phyloP scores from a whole-genome alignment of 805 yeast species.

The Spathaspora passalidarum region DNA sequence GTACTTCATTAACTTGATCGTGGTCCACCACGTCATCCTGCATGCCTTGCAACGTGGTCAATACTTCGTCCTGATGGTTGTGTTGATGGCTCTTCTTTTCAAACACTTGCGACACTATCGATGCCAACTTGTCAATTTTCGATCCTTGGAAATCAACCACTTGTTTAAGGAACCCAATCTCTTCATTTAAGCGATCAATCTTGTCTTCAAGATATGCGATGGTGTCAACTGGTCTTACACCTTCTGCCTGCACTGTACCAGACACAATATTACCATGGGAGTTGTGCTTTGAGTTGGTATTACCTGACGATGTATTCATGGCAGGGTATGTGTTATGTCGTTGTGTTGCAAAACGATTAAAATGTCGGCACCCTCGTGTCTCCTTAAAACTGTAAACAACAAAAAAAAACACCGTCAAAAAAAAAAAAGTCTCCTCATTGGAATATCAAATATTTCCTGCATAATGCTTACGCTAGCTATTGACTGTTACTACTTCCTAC shows the following conservation, averaged over 20 bases:
- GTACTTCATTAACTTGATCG: slow-evolving; percentile 18
- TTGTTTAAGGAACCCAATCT: slow-evolving; percentile 33
- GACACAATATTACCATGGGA: not conserved
- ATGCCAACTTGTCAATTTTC: slow-evolving; percentile 37
- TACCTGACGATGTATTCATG: not conserved
- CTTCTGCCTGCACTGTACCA: not conserved
- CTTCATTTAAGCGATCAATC: slow-evolving; percentile 18
- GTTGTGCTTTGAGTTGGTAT: not conserved
- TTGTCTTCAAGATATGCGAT: slow-evolving; percentile 3
- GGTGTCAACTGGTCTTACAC: not conserved
- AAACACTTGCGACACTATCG: slow-evolving; percentile 28
- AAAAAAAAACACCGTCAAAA: not conserved
- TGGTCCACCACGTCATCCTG: slow-evolving; percentile 16
- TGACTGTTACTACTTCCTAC: not conserved
- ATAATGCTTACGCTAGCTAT: not conserved
- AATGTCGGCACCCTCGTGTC: slow-evolving; percentile 1
- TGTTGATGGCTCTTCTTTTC: slow-evolving; percentile 25
- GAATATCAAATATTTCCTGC: not conserved
- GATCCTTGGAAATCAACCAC: slow-evolving; percentile 35
- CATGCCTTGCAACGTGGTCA: slow-evolving; percentile 26
- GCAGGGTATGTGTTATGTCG: not conserved
- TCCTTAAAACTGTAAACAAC: slow-evolving; percentile 1
- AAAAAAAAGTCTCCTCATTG: not conserved
- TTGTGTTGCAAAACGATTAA: not conserved
- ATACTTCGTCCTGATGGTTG: slow-evolving; percentile 21